These are phyloP conservation scores for Malus hybrid DNA, from an alignment of 331 rosid species.

Conservation along the genomic window DNA sequence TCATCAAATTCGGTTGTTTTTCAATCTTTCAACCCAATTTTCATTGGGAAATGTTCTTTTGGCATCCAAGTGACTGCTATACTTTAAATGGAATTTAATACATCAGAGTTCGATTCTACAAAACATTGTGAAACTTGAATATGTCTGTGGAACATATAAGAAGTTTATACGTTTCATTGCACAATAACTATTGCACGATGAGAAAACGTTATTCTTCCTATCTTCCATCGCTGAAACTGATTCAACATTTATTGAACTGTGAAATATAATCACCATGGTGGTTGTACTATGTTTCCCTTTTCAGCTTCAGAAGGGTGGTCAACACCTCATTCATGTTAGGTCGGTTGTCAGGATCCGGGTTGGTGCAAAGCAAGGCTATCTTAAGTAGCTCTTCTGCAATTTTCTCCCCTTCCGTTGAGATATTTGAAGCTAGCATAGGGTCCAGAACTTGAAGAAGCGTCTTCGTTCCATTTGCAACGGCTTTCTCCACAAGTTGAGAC, in stretches of 20 bases:
- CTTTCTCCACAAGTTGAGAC: conserved; percentile 46
- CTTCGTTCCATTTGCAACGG: conserved; percentile 40
- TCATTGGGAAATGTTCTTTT: background rate
- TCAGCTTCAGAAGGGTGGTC: conserved; percentile 26
- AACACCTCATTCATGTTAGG: conserved; percentile 48
- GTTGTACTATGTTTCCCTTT: conserved; percentile 2
- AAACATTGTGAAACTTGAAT: background rate
- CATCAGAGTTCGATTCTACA: background rate
- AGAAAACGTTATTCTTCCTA: background rate
- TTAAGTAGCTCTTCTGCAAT: conserved; percentile 41
- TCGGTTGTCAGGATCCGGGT: conserved; percentile 47
- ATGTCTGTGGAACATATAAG: background rate
- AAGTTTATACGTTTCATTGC: background rate
- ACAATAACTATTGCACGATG: background rate
- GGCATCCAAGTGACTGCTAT: background rate
- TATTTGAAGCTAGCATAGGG: conserved; percentile 31
- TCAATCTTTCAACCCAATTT: background rate
- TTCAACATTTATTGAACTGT: background rate
- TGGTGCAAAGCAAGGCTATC: conserved; percentile 57
- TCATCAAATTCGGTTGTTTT: background rate
- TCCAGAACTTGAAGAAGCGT: conserved; percentile 38
- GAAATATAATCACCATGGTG: background rate
- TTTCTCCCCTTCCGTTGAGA: conserved; percentile 26
- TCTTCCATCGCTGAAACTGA: background rate
- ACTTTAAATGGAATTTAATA: background rate